These are phyloP conservation scores for Pythium myriotylum DNA, from an alignment of 352 stramenopile genomes.

Conservation along the genomic window DNA sequence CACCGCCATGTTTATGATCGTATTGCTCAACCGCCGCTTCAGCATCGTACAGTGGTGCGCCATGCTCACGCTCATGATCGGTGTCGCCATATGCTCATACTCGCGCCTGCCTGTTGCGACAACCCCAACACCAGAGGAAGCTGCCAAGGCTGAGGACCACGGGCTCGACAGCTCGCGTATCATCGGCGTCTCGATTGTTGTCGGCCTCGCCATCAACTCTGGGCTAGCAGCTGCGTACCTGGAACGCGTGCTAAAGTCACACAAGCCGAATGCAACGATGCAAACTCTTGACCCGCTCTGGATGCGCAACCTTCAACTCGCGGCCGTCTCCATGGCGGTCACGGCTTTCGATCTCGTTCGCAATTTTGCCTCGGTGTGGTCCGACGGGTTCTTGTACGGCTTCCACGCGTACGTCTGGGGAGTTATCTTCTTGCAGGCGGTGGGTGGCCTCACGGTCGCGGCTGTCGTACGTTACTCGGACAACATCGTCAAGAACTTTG, in stretches of 20 bases:
- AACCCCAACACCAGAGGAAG: conserved; percentile 14
- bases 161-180: conserved; percentile 55
- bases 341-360: conserved; percentile 73
- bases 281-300: conserved; percentile 86
- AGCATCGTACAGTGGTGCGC: conserved; percentile 82
- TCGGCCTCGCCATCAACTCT: conserved; percentile 83
- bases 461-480: conserved; percentile 88
- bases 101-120: conserved; percentile 51
- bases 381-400: conserved; percentile 78
- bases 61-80: conserved; percentile 86
- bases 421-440: conserved; percentile 83
- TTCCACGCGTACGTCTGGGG: conserved; percentile 76
- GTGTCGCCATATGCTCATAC: conserved; percentile 86
- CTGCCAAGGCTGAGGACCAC: conserved; percentile 22
- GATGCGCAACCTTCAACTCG: conserved; percentile 85
- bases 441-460: conserved; percentile 83
- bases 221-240: conserved; percentile 87
- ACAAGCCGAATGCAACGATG: conserved; percentile 73
- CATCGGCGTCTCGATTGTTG: conserved; percentile 79
- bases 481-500: conserved; percentile 92
- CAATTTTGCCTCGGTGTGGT: conserved; percentile 59
- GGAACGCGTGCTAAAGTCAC: conserved; percentile 87
- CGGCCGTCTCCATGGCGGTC: conserved; percentile 78
- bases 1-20: conserved; percentile 89
- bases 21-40: conserved; percentile 85